Percentiles rank a stretch among this genome's conserved stretches.
Conservation (phyloP, 2,329 filamentous ascomycete genomes). For the Tolypocladium tropicale region DNA sequence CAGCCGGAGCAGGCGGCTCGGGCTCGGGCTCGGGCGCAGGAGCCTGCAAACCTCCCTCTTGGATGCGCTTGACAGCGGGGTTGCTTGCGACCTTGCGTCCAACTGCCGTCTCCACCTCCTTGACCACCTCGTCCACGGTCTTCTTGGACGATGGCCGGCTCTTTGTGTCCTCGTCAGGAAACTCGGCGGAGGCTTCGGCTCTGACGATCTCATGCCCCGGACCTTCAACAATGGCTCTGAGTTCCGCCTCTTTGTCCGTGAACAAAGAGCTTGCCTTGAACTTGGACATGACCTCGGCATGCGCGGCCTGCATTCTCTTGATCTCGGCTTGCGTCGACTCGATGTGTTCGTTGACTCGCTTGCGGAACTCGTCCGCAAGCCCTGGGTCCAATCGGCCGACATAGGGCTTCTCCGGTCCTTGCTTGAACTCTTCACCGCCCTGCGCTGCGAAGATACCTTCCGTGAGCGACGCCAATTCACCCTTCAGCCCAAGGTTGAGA, state of each 20-base stretch:
- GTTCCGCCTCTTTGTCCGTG: constrained; percentile 63
- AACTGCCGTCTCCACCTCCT: constrained; percentile 62
- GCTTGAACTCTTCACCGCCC: constrained; percentile 33
- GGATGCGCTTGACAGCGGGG: constrained; percentile 57
- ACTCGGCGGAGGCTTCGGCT: constrained; percentile 46
- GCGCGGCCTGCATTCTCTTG: constrained; percentile 69
- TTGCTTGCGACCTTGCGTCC: constrained; percentile 56
- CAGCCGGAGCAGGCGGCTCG: constrained; percentile 16
- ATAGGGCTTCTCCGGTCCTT: constrained; percentile 46
- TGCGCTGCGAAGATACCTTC: constrained; percentile 72
- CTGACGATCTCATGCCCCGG: constrained; percentile 52
- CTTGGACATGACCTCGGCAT: constrained; percentile 64
- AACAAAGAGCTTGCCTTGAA: constrained; percentile 62
- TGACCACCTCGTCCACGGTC: constrained; percentile 62
- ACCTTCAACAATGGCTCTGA: constrained; percentile 56
- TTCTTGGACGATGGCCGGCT: constrained; percentile 30
- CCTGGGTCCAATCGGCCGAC: constrained; percentile 56
- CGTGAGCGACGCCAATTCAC: constrained; percentile 72
- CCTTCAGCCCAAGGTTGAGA: constrained; percentile 74
- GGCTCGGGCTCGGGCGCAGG: constrained; percentile 35
- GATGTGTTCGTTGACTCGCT: constrained; percentile 63
- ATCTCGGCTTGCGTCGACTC: constrained; percentile 70
- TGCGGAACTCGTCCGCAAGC: constrained; percentile 76
- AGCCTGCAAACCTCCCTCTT: constrained; percentile 69
- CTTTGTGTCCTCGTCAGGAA: constrained; percentile 35